Conservation (phyloP, 441 rosid genomes). For the Corymbia calophylla region DNA sequence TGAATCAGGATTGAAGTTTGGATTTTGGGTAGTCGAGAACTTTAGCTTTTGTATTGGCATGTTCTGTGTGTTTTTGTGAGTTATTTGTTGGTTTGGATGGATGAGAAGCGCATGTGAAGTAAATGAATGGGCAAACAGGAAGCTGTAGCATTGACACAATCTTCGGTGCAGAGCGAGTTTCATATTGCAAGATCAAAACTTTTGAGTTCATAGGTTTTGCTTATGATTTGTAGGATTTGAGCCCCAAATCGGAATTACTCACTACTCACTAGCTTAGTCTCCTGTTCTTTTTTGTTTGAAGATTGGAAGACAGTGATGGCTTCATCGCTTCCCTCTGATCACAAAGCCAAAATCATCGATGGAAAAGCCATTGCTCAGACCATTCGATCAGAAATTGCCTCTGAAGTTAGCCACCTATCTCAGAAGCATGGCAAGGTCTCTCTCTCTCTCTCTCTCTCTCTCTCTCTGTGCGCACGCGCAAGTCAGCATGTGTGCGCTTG, state of each 20-base stretch:
- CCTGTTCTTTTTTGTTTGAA: not conserved
- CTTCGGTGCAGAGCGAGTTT: not conserved
- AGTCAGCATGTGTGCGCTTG: not conserved
- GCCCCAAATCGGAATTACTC: not conserved
- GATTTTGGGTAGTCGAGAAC: not conserved
- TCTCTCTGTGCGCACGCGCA: too few relatives aligned
- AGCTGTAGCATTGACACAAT: not conserved
- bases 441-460: not conserved
- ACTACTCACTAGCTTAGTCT: not conserved
- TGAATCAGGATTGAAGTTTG: not conserved
- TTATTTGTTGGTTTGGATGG: not conserved
- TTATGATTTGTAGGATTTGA: not conserved
- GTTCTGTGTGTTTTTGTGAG: not conserved
- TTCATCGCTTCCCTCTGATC: not conserved
- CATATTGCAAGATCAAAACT: not conserved
- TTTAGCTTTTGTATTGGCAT: not conserved
- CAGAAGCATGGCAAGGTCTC: slow-evolving; percentile 67
- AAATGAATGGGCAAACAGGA: not conserved
- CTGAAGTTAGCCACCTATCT: slow-evolving; percentile 54
- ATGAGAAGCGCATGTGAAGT: not conserved
- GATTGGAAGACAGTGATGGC: not conserved
- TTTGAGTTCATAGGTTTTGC: not conserved
- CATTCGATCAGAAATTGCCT: slow-evolving; percentile 76
- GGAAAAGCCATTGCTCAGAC: slow-evolving; percentile 77
- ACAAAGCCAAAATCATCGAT: slow-evolving; percentile 55